A percentile compares a stretch with the other conserved stretches of the same genome.
Evolutionary conservation across 2,329 filamentous ascomycete species (phyloP).

Genomic region (Diaporthe helianthi): DNA sequence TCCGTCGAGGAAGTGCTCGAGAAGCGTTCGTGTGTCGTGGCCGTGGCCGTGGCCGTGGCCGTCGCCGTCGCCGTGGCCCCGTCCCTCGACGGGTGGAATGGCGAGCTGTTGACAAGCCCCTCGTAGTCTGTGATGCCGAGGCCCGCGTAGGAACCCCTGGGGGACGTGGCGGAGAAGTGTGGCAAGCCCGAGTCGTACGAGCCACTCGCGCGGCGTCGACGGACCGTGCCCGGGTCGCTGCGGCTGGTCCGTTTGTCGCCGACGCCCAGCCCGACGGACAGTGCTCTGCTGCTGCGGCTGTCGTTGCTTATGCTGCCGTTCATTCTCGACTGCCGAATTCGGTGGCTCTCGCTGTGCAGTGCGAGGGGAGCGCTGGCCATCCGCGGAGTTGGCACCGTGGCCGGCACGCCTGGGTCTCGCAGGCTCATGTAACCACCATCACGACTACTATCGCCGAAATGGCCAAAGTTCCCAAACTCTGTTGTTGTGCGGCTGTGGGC

Average conservation of each 20-base stretch:
- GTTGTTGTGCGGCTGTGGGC: neutral
- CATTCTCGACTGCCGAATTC: constrained; percentile 21
- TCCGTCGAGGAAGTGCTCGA: neutral
- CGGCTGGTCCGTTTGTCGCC: neutral
- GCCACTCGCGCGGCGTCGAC: neutral
- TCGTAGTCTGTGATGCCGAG: constrained; percentile 43
- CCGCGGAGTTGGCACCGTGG: constrained; percentile 3
- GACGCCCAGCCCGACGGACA: neutral
- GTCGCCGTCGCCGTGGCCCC: too few species aligned
- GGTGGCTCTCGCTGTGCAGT: constrained; percentile 28
- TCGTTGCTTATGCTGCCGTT: constrained; percentile 16
- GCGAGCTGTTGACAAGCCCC: constrained; percentile 45
- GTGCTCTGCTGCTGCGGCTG: constrained; percentile 2
- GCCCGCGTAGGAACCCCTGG: constrained; percentile 35
- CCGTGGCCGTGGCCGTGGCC: neutral
- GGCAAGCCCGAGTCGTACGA: neutral
- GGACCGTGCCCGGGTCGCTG: neutral
- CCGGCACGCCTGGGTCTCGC: neutral
- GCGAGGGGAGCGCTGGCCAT: neutral
- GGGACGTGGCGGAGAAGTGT: neutral
- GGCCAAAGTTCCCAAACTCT: neutral
- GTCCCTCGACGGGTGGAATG: constrained; percentile 48
- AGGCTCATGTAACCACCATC: constrained; percentile 22
- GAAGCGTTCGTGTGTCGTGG: constrained; percentile 29
- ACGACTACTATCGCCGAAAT: constrained; percentile 6